A percentile compares a stretch with the other conserved stretches of the same genome.
Evolutionary conservation across 2,329 filamentous ascomycete species (phyloP).

Genomic region (Lecanicillium sp.): DNA sequence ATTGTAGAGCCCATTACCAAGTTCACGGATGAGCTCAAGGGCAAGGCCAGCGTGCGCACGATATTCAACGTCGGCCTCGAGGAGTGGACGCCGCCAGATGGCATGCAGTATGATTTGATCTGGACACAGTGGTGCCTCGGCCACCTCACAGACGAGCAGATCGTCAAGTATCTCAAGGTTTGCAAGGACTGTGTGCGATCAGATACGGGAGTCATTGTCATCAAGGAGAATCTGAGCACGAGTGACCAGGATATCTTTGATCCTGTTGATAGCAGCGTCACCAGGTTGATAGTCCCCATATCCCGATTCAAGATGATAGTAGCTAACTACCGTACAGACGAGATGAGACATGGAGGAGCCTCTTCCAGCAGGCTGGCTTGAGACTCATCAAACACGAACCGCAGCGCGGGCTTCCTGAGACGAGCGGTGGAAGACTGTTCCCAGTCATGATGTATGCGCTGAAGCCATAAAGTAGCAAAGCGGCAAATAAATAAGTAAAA

Average conservation of each 20-base stretch:
- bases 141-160: conserved; percentile 68
- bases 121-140: conserved; percentile 91
- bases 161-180: conserved; percentile 59
- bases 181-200: conserved; percentile 42
- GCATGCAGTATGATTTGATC: conserved; percentile 67
- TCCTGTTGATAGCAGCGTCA: conserved; percentile 69
- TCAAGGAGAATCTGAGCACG: conserved; percentile 63
- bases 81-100: conserved; percentile 51
- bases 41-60: conserved; percentile 50
- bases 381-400: conserved; percentile 63
- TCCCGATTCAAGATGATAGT: background rate
- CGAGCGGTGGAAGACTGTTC: conserved; percentile 45
- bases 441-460: conserved; percentile 77
- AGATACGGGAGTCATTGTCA: conserved; percentile 28
- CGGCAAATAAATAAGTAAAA: background rate
- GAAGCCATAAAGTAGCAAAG: conserved; percentile 35
- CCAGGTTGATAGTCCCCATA: conserved; percentile 52
- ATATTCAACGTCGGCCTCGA: conserved; percentile 72
- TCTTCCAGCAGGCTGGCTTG: conserved; percentile 67
- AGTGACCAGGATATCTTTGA: conserved; percentile 64
- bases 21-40: conserved; percentile 61
- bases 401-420: conserved; percentile 63
- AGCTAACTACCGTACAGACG: conserved; percentile 38
- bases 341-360: conserved; percentile 61
- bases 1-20: conserved; percentile 79